Percentiles rank a stretch among this genome's conserved stretches.
Conservation (phyloP, 1,284 basidiomycete species). For the Cryptococcus sp. region DNA sequence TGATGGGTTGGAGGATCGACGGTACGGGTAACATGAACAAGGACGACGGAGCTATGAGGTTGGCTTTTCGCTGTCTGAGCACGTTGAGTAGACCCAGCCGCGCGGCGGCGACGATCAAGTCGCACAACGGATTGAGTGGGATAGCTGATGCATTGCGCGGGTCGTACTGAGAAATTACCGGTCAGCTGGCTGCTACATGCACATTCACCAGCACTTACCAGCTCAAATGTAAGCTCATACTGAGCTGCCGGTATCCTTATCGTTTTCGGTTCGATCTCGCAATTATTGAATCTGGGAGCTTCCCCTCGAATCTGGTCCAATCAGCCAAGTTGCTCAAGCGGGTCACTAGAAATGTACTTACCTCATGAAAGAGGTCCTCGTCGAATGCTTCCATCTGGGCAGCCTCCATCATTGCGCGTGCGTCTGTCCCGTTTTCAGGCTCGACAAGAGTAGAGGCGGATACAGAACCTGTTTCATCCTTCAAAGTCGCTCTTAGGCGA, state of each 20-base stretch:
- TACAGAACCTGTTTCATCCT: conserved; percentile 14
- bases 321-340: background rate
- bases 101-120: conserved; percentile 32
- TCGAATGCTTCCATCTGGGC: conserved; percentile 51
- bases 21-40: conserved; percentile 5
- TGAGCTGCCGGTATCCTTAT: conserved; percentile 28
- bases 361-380: conserved; percentile 49
- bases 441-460: conserved; percentile 16
- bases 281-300: conserved; percentile 20
- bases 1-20: conserved; percentile 34
- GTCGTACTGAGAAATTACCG: conserved; percentile 32
- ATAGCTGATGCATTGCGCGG: conserved; percentile 16
- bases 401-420: conserved; percentile 32
- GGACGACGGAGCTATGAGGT: conserved; percentile 16
- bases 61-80: conserved; percentile 37
- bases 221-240: conserved; percentile 34
- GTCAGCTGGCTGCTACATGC: background rate
- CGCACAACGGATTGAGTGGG: conserved; percentile 25
- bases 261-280: conserved; percentile 23
- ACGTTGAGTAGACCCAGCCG: conserved; percentile 37
- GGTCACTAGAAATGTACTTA: conserved; percentile 17
- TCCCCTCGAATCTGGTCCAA: conserved; percentile 31
- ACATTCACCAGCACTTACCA: conserved; percentile 22
- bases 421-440: conserved; percentile 11
- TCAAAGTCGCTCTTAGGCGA: conserved; percentile 33